A percentile compares a stretch with the other conserved stretches of the same genome.
Evolutionary conservation across 2,329 filamentous ascomycete species (phyloP).

Genomic region (Aureobasidium namibiae): DNA sequence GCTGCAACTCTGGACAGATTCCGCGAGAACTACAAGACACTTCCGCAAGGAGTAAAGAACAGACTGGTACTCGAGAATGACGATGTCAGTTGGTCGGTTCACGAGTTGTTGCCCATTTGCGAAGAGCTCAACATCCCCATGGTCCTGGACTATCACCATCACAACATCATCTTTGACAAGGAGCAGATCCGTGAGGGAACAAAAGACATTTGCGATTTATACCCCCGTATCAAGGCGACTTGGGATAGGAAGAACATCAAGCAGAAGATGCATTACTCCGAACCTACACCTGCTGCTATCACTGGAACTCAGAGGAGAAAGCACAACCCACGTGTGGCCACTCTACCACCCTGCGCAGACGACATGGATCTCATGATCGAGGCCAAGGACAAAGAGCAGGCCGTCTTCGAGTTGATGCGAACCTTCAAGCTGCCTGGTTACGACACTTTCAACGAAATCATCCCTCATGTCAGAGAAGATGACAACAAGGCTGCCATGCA

Average conservation of each 20-base stretch:
- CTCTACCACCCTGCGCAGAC: slow-evolving; percentile 69
- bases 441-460: slow-evolving; percentile 64
- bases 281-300: slow-evolving; percentile 66
- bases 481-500: slow-evolving; percentile 51
- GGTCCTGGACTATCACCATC: slow-evolving; percentile 88
- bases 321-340: slow-evolving; percentile 71
- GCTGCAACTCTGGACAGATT: slow-evolving; percentile 69
- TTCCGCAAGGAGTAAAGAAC: slow-evolving; percentile 64
- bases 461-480: slow-evolving; percentile 68
- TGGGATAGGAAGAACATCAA: slow-evolving; percentile 79
- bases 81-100: slow-evolving; percentile 86
- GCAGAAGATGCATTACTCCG: slow-evolving; percentile 97
- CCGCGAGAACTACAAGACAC: slow-evolving; percentile 58
- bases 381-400: slow-evolving; percentile 96
- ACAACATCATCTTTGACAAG: slow-evolving; percentile 84
- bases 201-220: slow-evolving; percentile 66
- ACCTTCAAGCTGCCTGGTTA: slow-evolving; percentile 77
- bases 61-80: slow-evolving; percentile 89
- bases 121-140: slow-evolving; percentile 91
- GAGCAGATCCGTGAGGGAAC: slow-evolving; percentile 72
- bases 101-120: slow-evolving; percentile 81
- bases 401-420: slow-evolving; percentile 88
- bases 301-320: slow-evolving; percentile 73
- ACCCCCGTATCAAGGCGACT: slow-evolving; percentile 68
- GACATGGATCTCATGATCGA: slow-evolving; percentile 99